Base-by-base conservation (phyloP, 2,329 filamentous ascomycete genomes). In the Fusarium multiceps region DNA sequence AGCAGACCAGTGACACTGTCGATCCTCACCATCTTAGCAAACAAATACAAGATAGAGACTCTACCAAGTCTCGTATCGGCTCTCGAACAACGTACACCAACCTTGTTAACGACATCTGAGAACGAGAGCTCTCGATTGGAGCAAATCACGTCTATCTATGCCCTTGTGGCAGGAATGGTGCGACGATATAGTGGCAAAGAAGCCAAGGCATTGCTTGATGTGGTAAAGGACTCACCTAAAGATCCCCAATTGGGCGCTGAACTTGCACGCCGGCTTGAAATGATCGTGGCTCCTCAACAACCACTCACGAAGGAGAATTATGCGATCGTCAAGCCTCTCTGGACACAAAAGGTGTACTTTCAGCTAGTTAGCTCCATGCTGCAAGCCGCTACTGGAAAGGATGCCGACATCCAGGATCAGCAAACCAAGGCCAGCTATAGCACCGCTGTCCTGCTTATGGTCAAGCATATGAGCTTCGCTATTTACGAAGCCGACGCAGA, bases 401-500 rank as follows among this genome's bases (percentile, higher is more conserved):
- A 79, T n/a, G 68, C 78, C 23, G 67, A 75, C 10, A 60, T 74
- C 7, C 71, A 73, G 20, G 77, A 76, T 37, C 77, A 74, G 16
- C 71, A 71, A 11, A 63, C 69, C 55, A 79, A 75, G 63, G 78
- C 75, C 2, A 84, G 83, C 63, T 83, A 82, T 54, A 81, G 84
- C 30, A 79, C 87, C 28, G 83, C 81, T 4, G 80, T 84, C 8
- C 79, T 89, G 7, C 78, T 83, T 1, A 80, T 86, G 48, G 77
- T 87, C 10, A 83, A 81, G 63, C 82, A 87, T 72, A 81, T 88
- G 60, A 78, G 77, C 20, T 87, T 84, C 55, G 74, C 80, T 3
- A 81, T 87, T 20, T 89, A 87, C 74, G 82, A 87, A 45, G 82
- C 84, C 18, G 86, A 89, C 50, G 77, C 82, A 1, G 80, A 80